Base-by-base conservation (phyloP, 305 asterid genomes). In the Striga hermonthica region DNA sequence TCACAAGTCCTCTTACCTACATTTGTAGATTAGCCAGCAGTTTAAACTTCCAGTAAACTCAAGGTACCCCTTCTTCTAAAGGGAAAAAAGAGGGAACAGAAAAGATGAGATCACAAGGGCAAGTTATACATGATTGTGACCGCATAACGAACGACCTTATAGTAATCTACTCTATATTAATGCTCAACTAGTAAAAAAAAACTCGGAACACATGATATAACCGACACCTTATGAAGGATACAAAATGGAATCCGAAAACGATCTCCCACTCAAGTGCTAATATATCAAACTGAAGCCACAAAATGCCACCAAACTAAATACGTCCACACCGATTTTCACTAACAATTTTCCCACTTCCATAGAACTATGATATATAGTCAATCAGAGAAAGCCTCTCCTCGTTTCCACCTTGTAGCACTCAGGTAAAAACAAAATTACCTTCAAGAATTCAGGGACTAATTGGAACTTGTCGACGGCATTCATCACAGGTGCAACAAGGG, bases 1-100 rank as follows among this genome's bases (percentile, higher is more conserved):
- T 91, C 85, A 87, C 96, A 70, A 92, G 84, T 28, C 96, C 96
- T 71, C 96, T 81, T 71, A 87, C 94, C 95, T 90, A 50, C 80
- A 78, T 69, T 73, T 70, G 70, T 68, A 69, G 55, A 52, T 54
- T 9, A 57, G 62, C 59, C 72, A 56, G 35, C 68, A 68, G 55
- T 34, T 50, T 10, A 57, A 45, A 44, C 57, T 14, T 4, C 48
- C 16, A n/a, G 53, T 22, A 28, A 40, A 56, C 67, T 14, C 14
- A 11, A 2, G 57, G 47, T 67, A 60, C 16, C 61, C 36, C 28
- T 69, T 16, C 22, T 35, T 37, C 40, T 15, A 39, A 10, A 12
- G n/a, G n/a, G 39, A 59, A 15, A 50, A 35, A 56, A 22, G n/a
- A 8, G 39, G 53, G n/a, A 50, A 35, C 47, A 22, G 43, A 41